Evolutionary conservation across 148 eudicot genomes (phyloP), one percentile per base, ranked within the genome.

Genomic region (Polygonum aviculare): DNA sequence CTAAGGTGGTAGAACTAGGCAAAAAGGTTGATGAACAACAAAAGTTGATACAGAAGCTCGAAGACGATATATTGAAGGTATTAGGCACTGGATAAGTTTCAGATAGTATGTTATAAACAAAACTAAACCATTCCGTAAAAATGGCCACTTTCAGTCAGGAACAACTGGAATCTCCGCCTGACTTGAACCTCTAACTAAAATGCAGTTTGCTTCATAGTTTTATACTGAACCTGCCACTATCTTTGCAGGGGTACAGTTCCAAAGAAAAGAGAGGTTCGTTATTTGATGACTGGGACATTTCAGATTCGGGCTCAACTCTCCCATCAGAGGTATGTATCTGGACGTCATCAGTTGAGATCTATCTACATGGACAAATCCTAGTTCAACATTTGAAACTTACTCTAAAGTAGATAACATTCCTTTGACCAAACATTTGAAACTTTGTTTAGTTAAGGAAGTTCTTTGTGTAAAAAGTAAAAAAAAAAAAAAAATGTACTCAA

Each of bases 61-160:
- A 96, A 85, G 99, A 96, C 83, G 99, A 96, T 84, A 96, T 96
- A 81, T 81, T 85, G 75, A 96, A 93, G 99, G 99, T 89, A 82
- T 52, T 76, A 47, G 35, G 41, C 0, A 26, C 31, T 26, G 31
- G 31, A 26, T 2, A 31, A 65, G 15, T 10, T 33, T 33, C 35
- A 65, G 41, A 14, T 35, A 65, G 5, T 63, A 63, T 33, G 67
- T 59, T 7, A 65, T 65, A 33, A 65, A 65, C 40, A 12, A 35
- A 15, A 67, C 44, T 65, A 15, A 67, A 35, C 10, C 11, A 36
- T 38, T 35, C 16, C 14, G 45, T 67, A 36, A 19, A 67, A 16
- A 36, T 67, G 71, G 19, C 41, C 71, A 36, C 21, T 67, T 26
- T 60, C 16, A 21, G 69, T 60, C 69, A 3, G 9, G 69, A 60